A percentile compares a stretch with the other conserved stretches of the same genome.
phyloP scores from a whole-genome alignment of 768 basidiomycete genomes.

The Pholiota molesta region DNA sequence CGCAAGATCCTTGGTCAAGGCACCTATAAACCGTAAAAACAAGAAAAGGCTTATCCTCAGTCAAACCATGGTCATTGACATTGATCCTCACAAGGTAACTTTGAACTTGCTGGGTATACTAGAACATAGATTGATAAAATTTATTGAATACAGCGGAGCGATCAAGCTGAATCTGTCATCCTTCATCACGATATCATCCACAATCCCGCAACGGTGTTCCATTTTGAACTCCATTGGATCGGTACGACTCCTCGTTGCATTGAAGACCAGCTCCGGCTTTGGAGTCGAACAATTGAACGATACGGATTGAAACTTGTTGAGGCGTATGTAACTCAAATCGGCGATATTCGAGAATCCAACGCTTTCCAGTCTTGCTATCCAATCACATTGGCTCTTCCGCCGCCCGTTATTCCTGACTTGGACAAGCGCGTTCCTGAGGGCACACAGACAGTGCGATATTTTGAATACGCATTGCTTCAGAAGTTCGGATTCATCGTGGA shows the following conservation, averaged over 20 bases:
- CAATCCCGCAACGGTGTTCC: slow-evolving; percentile 92
- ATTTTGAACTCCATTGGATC: slow-evolving; percentile 98
- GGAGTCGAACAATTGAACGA: slow-evolving; percentile 82
- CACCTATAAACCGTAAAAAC: slow-evolving; percentile 43
- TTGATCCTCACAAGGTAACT: slow-evolving; percentile 73
- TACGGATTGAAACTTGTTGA: slow-evolving; percentile 94
- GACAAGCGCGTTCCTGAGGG: slow-evolving; percentile 71
- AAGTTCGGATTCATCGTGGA: slow-evolving; percentile 84
- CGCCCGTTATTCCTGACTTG: slow-evolving; percentile 71
- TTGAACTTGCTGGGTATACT: neutral
- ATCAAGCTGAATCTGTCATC: slow-evolving; percentile 85
- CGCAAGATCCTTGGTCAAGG: slow-evolving; percentile 10
- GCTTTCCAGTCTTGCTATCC: slow-evolving; percentile 93
- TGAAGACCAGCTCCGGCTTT: slow-evolving; percentile 82
- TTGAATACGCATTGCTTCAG: slow-evolving; percentile 77
- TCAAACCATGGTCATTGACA: slow-evolving; percentile 90
- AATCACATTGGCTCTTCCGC: slow-evolving; percentile 73
- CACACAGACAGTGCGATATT: slow-evolving; percentile 68
- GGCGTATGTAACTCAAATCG: slow-evolving; percentile 90
- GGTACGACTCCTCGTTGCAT: slow-evolving; percentile 91
- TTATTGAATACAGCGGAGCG: slow-evolving; percentile 58
- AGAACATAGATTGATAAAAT: neutral
- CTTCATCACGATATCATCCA: slow-evolving; percentile 95
- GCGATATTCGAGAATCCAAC: slow-evolving; percentile 82
- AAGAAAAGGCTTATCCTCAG: slow-evolving; percentile 75